phyloP scores from a whole-genome alignment of 257 asterid genomes.

The Sherardia arvensis region DNA sequence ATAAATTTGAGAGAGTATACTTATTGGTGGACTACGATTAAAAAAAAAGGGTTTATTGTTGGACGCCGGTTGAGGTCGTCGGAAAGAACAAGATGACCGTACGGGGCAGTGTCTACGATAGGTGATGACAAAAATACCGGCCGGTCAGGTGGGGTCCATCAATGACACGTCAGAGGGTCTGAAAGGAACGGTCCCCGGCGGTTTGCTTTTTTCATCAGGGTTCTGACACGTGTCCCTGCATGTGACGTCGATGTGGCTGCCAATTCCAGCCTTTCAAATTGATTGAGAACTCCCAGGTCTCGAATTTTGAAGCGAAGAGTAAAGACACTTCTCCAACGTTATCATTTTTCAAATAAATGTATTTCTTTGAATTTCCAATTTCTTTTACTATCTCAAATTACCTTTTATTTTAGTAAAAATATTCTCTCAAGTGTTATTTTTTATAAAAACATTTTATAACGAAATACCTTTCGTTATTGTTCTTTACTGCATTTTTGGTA shows the following conservation, averaged over 20 bases:
- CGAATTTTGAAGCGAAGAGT: neutral
- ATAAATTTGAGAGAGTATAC: no score
- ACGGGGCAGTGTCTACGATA: slow-evolving; percentile 24
- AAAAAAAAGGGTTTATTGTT: no score
- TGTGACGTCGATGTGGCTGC: slow-evolving; percentile 31
- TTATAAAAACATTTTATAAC: no score
- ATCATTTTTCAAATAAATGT: no score
- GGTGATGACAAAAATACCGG: slow-evolving; percentile 24
- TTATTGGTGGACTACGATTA: no score
- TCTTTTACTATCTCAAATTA: no score
- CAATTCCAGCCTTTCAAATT: neutral
- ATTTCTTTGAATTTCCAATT: no score
- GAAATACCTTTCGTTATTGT: no score
- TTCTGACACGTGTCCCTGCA: slow-evolving; percentile 26
- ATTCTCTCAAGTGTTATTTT: no score
- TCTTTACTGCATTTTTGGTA: no score
- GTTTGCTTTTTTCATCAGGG: neutral
- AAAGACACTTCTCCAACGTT: neutral
- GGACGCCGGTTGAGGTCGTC: neutral
- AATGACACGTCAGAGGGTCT: slow-evolving; percentile 14
- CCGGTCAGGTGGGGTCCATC: slow-evolving; percentile 9
- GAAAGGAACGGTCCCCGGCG: slow-evolving; percentile 12
- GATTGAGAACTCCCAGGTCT: slow-evolving; percentile 7
- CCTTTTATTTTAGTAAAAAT: no score
- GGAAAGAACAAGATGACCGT: slow-evolving; percentile 31